A percentile compares a stretch with the other conserved stretches of the same genome.
Conservation (phyloP, 306 rosid species). For the Sindora glabra region DNA sequence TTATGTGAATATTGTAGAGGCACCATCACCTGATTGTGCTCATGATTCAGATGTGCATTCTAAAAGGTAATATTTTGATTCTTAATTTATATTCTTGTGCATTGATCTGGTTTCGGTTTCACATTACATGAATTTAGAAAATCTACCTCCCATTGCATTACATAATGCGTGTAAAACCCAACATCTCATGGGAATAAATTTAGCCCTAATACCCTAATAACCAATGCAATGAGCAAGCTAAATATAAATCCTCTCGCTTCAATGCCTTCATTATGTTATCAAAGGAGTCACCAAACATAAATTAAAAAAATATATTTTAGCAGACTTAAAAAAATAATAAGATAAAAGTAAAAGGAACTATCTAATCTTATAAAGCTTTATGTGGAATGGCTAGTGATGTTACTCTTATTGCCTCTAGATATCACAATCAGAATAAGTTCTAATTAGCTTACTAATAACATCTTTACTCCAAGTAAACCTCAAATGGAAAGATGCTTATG, state of each 20-base stretch:
- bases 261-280: slow-evolving; percentile 42
- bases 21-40: no score
- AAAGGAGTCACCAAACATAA: slow-evolving; percentile 8
- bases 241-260: slow-evolving; percentile 99
- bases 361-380: slow-evolving; percentile 4
- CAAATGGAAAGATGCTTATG: not conserved
- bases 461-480: not conserved
- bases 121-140: no score
- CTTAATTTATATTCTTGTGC: no score
- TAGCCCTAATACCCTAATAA: slow-evolving; percentile 91
- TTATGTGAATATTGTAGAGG: no score
- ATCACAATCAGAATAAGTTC: not conserved
- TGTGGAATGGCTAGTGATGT: no score
- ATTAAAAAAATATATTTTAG: not conserved
- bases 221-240: slow-evolving; percentile 97
- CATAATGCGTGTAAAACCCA: no score
- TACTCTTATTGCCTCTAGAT: not conserved
- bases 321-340: not conserved
- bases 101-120: no score
- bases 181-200: slow-evolving; percentile 97
- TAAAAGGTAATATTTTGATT: no score
- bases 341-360: not conserved
- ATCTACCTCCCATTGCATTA: no score
- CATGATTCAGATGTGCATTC: no score
- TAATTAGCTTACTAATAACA: not conserved